These are phyloP conservation scores for Lomentospora prolificans DNA, from an alignment of 2,329 filamentous ascomycete genomes.

Conservation along the genomic window DNA sequence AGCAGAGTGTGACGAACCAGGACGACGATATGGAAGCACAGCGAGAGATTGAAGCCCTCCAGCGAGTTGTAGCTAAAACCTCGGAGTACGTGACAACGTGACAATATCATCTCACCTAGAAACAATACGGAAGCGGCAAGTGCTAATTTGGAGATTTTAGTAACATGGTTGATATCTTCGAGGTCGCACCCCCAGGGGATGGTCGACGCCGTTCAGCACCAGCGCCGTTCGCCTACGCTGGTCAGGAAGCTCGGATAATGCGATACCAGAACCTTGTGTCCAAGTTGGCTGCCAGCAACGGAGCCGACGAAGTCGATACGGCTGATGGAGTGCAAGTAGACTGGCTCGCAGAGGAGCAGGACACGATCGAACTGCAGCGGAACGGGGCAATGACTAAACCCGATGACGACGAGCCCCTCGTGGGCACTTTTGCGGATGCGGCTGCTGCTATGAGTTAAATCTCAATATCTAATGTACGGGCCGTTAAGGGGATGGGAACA, in stretches of 20 bases:
- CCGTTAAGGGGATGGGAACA: no score
- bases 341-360: conserved; percentile 41
- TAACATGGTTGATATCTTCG: conserved; percentile 60
- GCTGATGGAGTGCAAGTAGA: conserved; percentile 40
- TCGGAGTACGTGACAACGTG: conserved; percentile 44
- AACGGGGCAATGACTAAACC: neutral
- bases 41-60: conserved; percentile 54
- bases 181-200: conserved; percentile 46
- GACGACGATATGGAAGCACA: conserved; percentile 53
- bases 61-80: conserved; percentile 53
- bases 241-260: conserved; percentile 44
- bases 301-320: conserved; percentile 19
- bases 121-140: no score
- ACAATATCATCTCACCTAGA: neutral
- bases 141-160: conserved; percentile 26
- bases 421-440: conserved; percentile 52
- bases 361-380: conserved; percentile 29
- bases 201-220: conserved; percentile 23
- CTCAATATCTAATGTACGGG: neutral
- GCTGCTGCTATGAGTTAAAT: conserved; percentile 39
- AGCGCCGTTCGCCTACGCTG: conserved; percentile 37
- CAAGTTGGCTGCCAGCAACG: conserved; percentile 41
- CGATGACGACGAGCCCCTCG: conserved; percentile 30
- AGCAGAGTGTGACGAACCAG: conserved; percentile 42
- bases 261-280: conserved; percentile 54